Evolutionary conservation across 2,329 filamentous ascomycete species (phyloP), one percentile per base, ranked within the genome.

Genomic region (Sporothrix brunneoviolacea): DNA sequence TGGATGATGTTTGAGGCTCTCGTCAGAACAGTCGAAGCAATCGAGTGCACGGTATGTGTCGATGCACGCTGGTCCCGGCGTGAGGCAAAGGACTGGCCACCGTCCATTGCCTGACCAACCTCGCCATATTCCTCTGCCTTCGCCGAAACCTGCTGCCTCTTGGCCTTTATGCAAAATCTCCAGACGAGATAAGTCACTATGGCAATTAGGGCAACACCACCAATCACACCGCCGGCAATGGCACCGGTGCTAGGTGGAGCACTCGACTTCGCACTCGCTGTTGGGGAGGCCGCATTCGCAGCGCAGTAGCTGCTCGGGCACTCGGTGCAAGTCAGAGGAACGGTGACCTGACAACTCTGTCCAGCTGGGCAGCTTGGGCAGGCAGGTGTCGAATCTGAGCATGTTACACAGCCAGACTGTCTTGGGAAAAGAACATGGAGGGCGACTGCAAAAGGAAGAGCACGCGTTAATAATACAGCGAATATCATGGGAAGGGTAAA

Each of bases 1-100:
- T 97, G 93, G 61, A 98, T 98, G 65, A 98, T 91, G 72, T 98
- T 98, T 62, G 93, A 97, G 43, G 93, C 93, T 55, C 93, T 84
- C 16, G 93, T 97, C 54, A 96, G 79, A 53, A 97, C 90, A 22
- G 91, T 97, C 9, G 91, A 96, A 15, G 93, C 93, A 64, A 98
- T 89, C 12, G 91, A 97, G 61, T 86, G 80, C 49, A 91, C 84
- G n/a, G 88, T 88, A 64, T 93, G 83, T 39, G 88, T 87, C 10
- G 91, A 93, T 50, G 86, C 80, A 59, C 90, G 77, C 57, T 83
- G 76, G 59, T 80, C 77, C 56, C 71, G 77, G 73, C 64, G 77
- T 67, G 62, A 69, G 51, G 66, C 66, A 56, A 76, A 74, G 8
- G 64, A 67, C 63, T 82, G 80, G 58, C 85, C 77, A 36, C 59